Base-by-base conservation (phyloP, 83 land plant species). In the Picea mariana region DNA sequence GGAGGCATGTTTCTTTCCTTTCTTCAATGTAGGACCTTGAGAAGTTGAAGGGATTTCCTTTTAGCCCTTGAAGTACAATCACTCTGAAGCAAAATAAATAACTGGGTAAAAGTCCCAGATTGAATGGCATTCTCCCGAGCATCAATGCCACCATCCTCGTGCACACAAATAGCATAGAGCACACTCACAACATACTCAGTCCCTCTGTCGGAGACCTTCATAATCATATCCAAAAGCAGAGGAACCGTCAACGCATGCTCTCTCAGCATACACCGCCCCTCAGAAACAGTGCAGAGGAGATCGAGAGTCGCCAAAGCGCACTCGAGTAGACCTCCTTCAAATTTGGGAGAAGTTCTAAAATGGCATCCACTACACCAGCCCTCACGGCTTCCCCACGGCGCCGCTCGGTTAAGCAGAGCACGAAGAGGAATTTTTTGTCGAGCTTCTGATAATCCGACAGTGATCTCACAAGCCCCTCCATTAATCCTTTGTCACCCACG, bases 301-400 rank as follows among this genome's bases (percentile, higher is more conserved):
- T 90, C 92, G 79, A 90, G 85, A 71, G 87, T 89, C 76, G 94
- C 94, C 84, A 90, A 24, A 5, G 89, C 89, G 77, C 92, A 59
- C 87, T 90, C 90, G 40, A 23, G 83, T 88, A 17, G 83, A 31
- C 31, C 31, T 31, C 31, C 31, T 31, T 31, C 31, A 31, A 31
- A 31, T 31, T 31, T 31, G 31, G 65, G 80, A 85, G 64, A 44
- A 82, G 86, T 82, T 89, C 92, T 73, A 92, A 81, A 31, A 90
- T 86, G 27, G 82, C 91, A 16, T 64, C 83, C 38, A 81, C 89
- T 20, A 89, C 94, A 17, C 92, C 90, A 13, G 83, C 88, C 81
- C 87, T 86, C 79, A 92, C 90, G 27, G 90, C 90, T 78, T 81
- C 87, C 81, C 80, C 85, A 65, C 92, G 81, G 82, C 87, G 88